These are phyloP conservation scores for Podospora sp. DNA, from an alignment of 495 filamentous ascomycete species.

Conservation along the genomic window DNA sequence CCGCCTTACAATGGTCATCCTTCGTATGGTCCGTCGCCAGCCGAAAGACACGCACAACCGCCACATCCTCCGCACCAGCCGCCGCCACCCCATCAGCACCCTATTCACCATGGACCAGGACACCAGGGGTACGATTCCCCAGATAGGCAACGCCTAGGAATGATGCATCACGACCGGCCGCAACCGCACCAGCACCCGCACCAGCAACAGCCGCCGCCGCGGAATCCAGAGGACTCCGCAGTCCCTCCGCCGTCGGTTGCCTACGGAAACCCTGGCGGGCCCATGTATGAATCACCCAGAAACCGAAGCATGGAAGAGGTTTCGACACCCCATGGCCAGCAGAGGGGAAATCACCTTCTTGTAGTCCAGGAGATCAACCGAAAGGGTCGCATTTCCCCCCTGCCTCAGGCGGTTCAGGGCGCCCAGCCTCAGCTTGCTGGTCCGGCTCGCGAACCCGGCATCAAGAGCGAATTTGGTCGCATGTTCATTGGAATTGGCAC, in stretches of 20 bases:
- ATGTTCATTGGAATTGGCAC: constrained; percentile 92
- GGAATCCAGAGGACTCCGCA: constrained; percentile 40
- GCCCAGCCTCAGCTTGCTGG: constrained; percentile 77
- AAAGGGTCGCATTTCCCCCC: constrained; percentile 69
- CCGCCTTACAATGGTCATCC: constrained; percentile 51
- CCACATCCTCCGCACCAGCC: constrained; percentile 44
- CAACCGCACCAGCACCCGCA: constrained; percentile 40
- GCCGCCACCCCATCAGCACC: constrained; percentile 34
- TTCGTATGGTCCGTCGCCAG: constrained; percentile 46
- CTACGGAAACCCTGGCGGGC: constrained; percentile 40
- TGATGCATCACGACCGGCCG: constrained; percentile 41
- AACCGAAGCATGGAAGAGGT: constrained; percentile 61
- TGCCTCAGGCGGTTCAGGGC: constrained; percentile 91
- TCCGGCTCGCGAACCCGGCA: constrained; percentile 75
- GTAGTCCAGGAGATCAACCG: constrained; percentile 67
- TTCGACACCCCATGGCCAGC: constrained; percentile 47
- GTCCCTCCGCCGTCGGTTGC: constrained; percentile 50
- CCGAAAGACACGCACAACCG: constrained; percentile 50
- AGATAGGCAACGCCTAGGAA: constrained; percentile 44
- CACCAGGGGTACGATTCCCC: constrained; percentile 54
- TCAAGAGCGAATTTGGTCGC: constrained; percentile 88
- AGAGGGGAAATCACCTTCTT: constrained; percentile 48
- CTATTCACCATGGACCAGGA: constrained; percentile 37
- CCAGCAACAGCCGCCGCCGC: constrained; percentile 28
- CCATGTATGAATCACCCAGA: constrained; percentile 42